phyloP scores from a whole-genome alignment of 2,329 filamentous ascomycete genomes.

The Epichloe coenophiala region DNA sequence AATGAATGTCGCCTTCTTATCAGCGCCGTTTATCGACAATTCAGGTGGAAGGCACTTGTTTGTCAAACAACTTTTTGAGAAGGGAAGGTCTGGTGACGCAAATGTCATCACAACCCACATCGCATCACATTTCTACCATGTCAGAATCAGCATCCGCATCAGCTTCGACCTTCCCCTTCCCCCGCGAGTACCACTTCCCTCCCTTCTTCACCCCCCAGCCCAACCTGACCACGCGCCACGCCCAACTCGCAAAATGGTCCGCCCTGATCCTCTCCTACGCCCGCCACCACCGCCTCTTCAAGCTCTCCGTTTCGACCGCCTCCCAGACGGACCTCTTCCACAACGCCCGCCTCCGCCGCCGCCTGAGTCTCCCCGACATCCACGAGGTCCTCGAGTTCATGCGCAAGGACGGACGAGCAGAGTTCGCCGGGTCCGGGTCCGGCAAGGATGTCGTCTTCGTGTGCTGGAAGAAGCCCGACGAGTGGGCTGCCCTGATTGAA shows the following conservation, averaged over 20 bases:
- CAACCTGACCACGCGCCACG: conserved; percentile 57
- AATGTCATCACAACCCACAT: not conserved
- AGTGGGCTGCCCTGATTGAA: conserved; percentile 74
- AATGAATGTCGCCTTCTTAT: not conserved
- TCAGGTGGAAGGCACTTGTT: no score
- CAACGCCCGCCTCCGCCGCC: conserved; percentile 40
- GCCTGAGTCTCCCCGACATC: conserved; percentile 36
- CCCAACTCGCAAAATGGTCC: conserved; percentile 78
- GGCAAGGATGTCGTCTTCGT: conserved; percentile 48
- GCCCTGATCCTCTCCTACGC: conserved; percentile 73
- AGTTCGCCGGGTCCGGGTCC: conserved; percentile 40
- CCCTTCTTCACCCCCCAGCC: conserved; percentile 74
- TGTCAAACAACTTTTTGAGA: no score
- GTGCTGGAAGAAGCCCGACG: conserved; percentile 76
- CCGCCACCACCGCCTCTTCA: conserved; percentile 62
- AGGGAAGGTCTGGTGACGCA: no score
- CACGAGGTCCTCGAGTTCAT: conserved; percentile 47
- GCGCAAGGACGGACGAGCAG: conserved; percentile 44
- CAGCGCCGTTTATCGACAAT: not conserved
- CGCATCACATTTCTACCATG: not conserved
- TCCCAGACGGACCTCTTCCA: conserved; percentile 42
- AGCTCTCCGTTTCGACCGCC: conserved; percentile 50
- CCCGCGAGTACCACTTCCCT: conserved; percentile 59
- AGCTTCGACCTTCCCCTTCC: conserved; percentile 25
- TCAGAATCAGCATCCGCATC: not conserved